Base-by-base conservation (phyloP, 192 early-diverging fungal species). In the Dissophora ornata region DNA sequence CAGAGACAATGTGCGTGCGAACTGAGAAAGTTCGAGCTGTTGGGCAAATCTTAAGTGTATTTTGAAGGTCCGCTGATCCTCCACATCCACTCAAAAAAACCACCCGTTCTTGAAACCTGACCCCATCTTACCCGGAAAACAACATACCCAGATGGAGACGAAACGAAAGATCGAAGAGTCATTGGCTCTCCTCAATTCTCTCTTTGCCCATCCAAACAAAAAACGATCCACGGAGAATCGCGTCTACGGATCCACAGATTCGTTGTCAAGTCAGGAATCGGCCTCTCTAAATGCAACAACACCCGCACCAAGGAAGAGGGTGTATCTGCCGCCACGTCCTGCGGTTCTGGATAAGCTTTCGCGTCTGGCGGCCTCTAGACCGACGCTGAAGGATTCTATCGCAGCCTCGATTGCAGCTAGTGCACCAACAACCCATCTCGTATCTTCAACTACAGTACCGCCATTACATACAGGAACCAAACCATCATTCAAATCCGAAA, bases 101-200 rank as follows among this genome's bases (percentile, higher is more conserved):
- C n/a, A n/a, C n/a, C n/a, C n/a, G n/a, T n/a, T n/a, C n/a, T n/a
- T n/a, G n/a, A n/a, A n/a, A n/a, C n/a, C n/a, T n/a, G n/a, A n/a
- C n/a, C n/a, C n/a, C n/a, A n/a, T n/a, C n/a, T n/a, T n/a, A n/a
- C n/a, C n/a, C n/a, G n/a, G n/a, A n/a, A n/a, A n/a, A n/a, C n/a
- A n/a, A n/a, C n/a, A n/a, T n/a, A n/a, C n/a, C n/a, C 21, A 34
- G 30, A 60, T 71, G 44, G 73, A 77, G 8, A 25, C 73, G 4
- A 77, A 77, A 38, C 58, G 73, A 18, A 77, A 77, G 58, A 34
- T 77, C 16, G 73, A 77, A 15, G 64, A 77, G 54, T 77, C 73
- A 7, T 26, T 77, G 21, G 65, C 73, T 0, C 44, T 77, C 7
- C 73, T 77, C 38, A 77, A 77, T 53, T 77, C 73, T 21, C 50